Percentiles rank a stretch among this genome's conserved stretches.
These are phyloP conservation scores for Gynandropsis gynandra DNA, from an alignment of 345 rosid genomes.

Conservation along the genomic window DNA sequence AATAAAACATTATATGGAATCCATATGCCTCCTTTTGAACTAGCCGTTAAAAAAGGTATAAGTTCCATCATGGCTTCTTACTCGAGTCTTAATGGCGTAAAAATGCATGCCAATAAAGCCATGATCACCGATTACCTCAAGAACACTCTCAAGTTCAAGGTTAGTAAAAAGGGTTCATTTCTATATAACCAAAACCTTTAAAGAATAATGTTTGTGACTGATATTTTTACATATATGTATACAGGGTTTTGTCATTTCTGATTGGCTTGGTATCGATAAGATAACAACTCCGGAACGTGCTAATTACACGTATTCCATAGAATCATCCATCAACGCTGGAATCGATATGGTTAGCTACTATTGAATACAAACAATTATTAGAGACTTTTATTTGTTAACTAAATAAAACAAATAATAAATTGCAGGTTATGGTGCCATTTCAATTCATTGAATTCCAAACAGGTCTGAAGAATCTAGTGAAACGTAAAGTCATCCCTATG, in stretches of 20 bases:
- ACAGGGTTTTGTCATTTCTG: constrained; percentile 31
- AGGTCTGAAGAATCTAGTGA: constrained; percentile 35
- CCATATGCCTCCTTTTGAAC: constrained; percentile 75
- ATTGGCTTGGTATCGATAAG: constrained; percentile 30
- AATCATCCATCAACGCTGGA: constrained; percentile 39
- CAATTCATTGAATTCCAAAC: constrained; percentile 43
- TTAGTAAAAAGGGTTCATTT: too few relatives aligned
- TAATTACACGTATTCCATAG: constrained; percentile 29
- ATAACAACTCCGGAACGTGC: constrained; percentile 20
- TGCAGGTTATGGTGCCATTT: constrained; percentile 66
- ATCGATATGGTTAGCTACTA: constrained; percentile 55
- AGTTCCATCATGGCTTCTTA: constrained; percentile 83
- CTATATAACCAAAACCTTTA: too few relatives aligned
- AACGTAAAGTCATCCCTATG: constrained; percentile 41
- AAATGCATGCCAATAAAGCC: constrained; percentile 68
- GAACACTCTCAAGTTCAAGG: constrained; percentile 59
- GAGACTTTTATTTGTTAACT: neutral
- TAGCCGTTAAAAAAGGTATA: constrained; percentile 72
- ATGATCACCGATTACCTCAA: constrained; percentile 74
- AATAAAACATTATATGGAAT: constrained; percentile 48
- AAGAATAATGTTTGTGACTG: too few relatives aligned
- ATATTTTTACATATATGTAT: neutral
- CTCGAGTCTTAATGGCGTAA: constrained; percentile 83
- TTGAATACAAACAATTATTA: too few relatives aligned
- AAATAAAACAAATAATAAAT: constrained; percentile 11